These are phyloP conservation scores for Phytophthora ohioensis DNA, from an alignment of 352 stramenopile species.

Conservation along the genomic window DNA sequence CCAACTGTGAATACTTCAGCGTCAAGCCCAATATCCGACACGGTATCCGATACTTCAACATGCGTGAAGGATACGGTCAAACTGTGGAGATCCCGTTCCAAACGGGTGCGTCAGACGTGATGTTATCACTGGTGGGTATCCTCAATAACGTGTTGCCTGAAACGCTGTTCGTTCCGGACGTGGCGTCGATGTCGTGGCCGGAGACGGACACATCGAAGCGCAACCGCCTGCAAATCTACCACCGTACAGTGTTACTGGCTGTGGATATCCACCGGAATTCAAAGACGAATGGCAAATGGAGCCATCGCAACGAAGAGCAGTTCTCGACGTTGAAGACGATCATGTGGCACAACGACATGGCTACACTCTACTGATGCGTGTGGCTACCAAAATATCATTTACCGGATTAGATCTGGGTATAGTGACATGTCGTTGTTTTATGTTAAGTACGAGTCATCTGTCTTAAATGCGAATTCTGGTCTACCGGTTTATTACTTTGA, in stretches of 20 bases:
- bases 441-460: not conserved
- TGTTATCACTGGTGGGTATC: constrained; percentile 60
- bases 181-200: constrained; percentile 30
- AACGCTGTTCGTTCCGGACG: constrained; percentile 50
- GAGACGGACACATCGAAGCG: constrained; percentile 39
- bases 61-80: constrained; percentile 67
- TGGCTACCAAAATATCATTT: no score
- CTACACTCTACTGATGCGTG: not conserved
- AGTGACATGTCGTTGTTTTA: not conserved
- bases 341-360: not conserved
- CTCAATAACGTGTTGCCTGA: constrained; percentile 63
- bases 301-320: no score
- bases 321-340: not conserved
- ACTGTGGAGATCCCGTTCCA: constrained; percentile 55
- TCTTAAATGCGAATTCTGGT: constrained; percentile 11
- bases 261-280: constrained; percentile 60
- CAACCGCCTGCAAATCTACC: constrained; percentile 57
- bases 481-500: no score
- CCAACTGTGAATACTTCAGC: constrained; percentile 60
- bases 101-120: constrained; percentile 54
- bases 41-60: constrained; percentile 66
- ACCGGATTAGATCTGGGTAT: not conserved
- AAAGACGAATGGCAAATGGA: constrained; percentile 47
- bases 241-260: constrained; percentile 51
- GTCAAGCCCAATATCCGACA: constrained; percentile 66